Percentiles rank a stretch among this genome's conserved stretches.
These are phyloP conservation scores for Paramecium caudatum DNA, from an alignment of 73 alveolate genomes.

Conservation along the genomic window DNA sequence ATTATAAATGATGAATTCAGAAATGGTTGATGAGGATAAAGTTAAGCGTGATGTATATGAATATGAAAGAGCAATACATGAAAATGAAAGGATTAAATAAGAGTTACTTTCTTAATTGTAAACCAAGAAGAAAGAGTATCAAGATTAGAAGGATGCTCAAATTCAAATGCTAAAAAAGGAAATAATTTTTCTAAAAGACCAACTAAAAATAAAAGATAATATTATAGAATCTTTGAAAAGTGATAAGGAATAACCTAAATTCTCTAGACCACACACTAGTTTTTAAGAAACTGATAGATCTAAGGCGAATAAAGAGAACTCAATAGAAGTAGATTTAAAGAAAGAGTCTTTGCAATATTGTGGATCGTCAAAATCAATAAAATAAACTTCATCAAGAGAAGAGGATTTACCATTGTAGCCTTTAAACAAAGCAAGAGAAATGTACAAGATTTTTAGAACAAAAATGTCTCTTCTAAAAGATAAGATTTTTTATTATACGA, in stretches of 20 bases:
- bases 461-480: conserved; percentile 23
- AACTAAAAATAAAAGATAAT: conserved; percentile 8
- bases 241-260: background rate
- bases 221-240: background rate
- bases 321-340: conserved; percentile 22
- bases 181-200: conserved; percentile 10
- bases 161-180: conserved; percentile 34
- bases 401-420: background rate
- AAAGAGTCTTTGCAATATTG: conserved; percentile 55
- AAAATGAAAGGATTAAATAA: conserved; percentile 25
- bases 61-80: conserved; percentile 39
- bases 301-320: conserved; percentile 30
- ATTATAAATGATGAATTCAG: conserved; percentile 4
- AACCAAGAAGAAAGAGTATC: background rate
- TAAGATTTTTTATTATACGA: background rate
- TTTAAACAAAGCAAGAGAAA: conserved; percentile 61
- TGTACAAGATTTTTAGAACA: conserved; percentile 17
- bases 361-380: conserved; percentile 38
- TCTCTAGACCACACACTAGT: conserved; percentile 55
- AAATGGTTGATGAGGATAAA: background rate
- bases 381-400: conserved; percentile 27
- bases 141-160: background rate
- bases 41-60: background rate
- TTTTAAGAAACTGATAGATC: conserved; percentile 61
- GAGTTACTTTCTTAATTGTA: background rate